Conservation (phyloP, 495 filamentous ascomycete species). For the Talaromyces wortmannii region DNA sequence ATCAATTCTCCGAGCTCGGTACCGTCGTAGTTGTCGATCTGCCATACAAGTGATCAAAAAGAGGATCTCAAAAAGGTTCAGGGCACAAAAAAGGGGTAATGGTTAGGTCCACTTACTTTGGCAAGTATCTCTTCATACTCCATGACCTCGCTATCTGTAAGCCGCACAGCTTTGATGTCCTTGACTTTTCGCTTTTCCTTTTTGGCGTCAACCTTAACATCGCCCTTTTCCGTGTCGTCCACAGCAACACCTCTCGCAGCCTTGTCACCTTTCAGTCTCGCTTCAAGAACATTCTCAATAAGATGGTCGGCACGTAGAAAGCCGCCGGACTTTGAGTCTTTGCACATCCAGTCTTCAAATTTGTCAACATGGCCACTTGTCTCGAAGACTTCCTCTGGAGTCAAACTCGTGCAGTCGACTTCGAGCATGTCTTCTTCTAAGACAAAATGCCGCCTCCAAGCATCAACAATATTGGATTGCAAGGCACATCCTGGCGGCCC, state of each 20-base stretch:
- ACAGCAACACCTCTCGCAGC: slow-evolving; percentile 47
- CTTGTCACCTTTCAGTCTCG: slow-evolving; percentile 74
- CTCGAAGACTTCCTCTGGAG: slow-evolving; percentile 85
- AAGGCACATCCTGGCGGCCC: slow-evolving; percentile 75
- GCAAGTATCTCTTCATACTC: slow-evolving; percentile 65
- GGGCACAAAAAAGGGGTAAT: not conserved
- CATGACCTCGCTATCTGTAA: slow-evolving; percentile 54
- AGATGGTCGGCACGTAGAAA: slow-evolving; percentile 93
- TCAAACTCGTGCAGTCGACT: slow-evolving; percentile 77
- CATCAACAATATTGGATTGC: slow-evolving; percentile 78
- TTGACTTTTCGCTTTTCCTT: slow-evolving; percentile 62
- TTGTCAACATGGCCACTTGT: slow-evolving; percentile 96
- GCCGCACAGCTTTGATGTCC: slow-evolving; percentile 48
- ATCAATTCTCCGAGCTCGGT: slow-evolving; percentile 56
- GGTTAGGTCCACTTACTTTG: slow-evolving; percentile 22
- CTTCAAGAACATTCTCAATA: slow-evolving; percentile 85
- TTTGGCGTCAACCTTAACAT: slow-evolving; percentile 55
- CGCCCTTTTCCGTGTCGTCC: slow-evolving; percentile 57
- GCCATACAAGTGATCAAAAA: not conserved
- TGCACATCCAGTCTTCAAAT: slow-evolving; percentile 99
- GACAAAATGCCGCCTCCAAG: slow-evolving; percentile 89
- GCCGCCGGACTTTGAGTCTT: slow-evolving; percentile 94
- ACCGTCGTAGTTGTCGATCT: slow-evolving; percentile 64
- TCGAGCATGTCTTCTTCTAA: slow-evolving; percentile 88
- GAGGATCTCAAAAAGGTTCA: not conserved